Percentiles rank a stretch among this genome's conserved stretches.
These are phyloP conservation scores for Perkinsus olseni DNA, from an alignment of 169 alveolate genomes.

Conservation along the genomic window DNA sequence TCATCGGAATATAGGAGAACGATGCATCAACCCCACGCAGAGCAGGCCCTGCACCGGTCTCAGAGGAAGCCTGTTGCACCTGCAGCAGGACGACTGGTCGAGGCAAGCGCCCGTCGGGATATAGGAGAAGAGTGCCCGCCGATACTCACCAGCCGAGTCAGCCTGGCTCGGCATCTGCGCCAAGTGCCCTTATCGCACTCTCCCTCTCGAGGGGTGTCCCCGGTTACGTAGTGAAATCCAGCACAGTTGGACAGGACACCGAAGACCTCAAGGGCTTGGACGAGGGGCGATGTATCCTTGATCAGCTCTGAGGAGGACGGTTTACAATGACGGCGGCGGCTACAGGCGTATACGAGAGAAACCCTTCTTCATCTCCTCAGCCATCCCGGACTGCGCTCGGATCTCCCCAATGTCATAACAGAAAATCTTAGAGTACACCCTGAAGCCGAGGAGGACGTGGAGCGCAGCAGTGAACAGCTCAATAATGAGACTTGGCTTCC, in stretches of 20 bases:
- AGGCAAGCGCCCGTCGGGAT: neutral
- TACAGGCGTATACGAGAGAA: neutral
- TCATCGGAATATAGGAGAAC: neutral
- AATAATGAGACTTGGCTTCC: neutral
- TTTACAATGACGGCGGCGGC: neutral
- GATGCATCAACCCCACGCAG: neutral
- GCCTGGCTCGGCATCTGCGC: neutral
- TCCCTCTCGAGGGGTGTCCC: neutral
- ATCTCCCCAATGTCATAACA: neutral
- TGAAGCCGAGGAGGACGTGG: too few relatives aligned
- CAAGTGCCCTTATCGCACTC: neutral
- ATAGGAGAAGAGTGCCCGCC: neutral
- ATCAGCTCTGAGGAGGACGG: neutral
- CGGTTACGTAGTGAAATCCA: neutral
- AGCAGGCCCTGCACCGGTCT: neutral
- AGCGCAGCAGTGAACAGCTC: too few relatives aligned
- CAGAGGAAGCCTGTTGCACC: neutral
- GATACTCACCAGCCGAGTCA: neutral
- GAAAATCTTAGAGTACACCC: neutral
- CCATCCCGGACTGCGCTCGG: neutral
- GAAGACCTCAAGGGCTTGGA: neutral
- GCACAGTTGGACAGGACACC: neutral
- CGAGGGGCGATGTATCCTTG: neutral
- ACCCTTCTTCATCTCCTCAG: neutral
- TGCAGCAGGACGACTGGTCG: neutral